Evolutionary conservation across 2,329 filamentous ascomycete species (phyloP).

Genomic region (Aspergillus uvarum): DNA sequence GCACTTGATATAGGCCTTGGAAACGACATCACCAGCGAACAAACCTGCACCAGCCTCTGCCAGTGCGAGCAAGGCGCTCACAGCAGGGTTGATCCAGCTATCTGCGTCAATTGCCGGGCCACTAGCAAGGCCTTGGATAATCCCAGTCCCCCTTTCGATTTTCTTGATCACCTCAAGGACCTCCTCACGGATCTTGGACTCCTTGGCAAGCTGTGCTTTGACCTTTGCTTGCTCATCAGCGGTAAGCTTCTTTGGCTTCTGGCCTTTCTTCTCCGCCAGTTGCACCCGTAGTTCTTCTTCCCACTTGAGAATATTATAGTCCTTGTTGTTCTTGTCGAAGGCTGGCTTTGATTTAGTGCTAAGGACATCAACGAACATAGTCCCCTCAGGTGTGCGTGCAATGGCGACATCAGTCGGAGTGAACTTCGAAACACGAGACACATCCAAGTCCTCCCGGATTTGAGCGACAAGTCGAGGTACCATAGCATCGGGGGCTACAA

Average conservation of each 20-base stretch:
- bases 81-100: constrained; percentile 81
- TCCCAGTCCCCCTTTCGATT: constrained; percentile 78
- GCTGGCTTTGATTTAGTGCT: constrained; percentile 73
- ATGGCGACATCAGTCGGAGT: constrained; percentile 90
- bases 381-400: constrained; percentile 85
- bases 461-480: constrained; percentile 73
- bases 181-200: constrained; percentile 72
- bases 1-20: constrained; percentile 75
- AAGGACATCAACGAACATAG: constrained; percentile 84
- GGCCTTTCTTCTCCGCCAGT: constrained; percentile 86
- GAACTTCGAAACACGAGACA: constrained; percentile 66
- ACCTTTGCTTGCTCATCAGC: constrained; percentile 87
- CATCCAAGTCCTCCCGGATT: constrained; percentile 71
- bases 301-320: constrained; percentile 96
- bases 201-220: constrained; percentile 85
- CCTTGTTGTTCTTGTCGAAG: constrained; percentile 86
- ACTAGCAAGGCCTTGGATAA: constrained; percentile 76
- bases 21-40: constrained; percentile 76
- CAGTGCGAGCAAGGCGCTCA: constrained; percentile 71
- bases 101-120: constrained; percentile 87
- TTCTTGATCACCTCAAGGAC: constrained; percentile 68
- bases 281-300: constrained; percentile 87
- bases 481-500: constrained; percentile 83
- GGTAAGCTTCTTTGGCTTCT: constrained; percentile 81
- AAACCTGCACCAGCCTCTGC: constrained; percentile 72